Evolutionary conservation across 805 yeast genomes (phyloP).

Genomic region (Suhomyces sp.): DNA sequence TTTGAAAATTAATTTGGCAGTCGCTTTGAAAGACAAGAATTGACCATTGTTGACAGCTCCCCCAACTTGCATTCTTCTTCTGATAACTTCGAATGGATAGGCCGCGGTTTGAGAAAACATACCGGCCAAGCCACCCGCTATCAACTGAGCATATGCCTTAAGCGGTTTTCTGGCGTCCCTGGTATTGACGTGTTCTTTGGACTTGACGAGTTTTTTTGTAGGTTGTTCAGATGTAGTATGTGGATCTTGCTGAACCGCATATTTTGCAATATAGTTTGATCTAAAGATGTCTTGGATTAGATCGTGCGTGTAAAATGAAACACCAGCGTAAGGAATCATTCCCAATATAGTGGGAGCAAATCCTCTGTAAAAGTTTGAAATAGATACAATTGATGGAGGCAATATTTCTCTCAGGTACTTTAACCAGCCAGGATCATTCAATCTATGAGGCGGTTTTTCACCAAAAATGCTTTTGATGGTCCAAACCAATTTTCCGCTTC

Average conservation of each 20-base stretch:
- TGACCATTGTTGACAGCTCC: conserved; percentile 65
- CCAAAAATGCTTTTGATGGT: conserved; percentile 31
- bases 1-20: conserved; percentile 57
- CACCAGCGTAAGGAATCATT: conserved; percentile 98
- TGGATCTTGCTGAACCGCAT: conserved; percentile 39
- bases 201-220: conserved; percentile 7
- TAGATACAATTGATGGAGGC: conserved; percentile 31
- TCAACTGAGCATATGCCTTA: conserved; percentile 84
- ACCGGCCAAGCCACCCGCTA: conserved; percentile 96
- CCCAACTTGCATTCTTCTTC: conserved; percentile 95
- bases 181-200: conserved; percentile 23
- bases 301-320: conserved; percentile 93
- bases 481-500: conserved; percentile 33
- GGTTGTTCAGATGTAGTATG: not conserved
- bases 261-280: conserved; percentile 49
- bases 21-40: conserved; percentile 50
- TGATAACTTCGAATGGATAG: conserved; percentile 91
- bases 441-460: conserved; percentile 36
- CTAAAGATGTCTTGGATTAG: conserved; percentile 82
- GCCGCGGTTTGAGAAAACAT: conserved; percentile 94
- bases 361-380: conserved; percentile 85
- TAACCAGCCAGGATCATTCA: conserved; percentile 38
- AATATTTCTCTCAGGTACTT: conserved; percentile 29
- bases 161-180: conserved; percentile 59
- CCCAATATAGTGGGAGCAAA: conserved; percentile 92